Conservation (phyloP, 1,284 basidiomycete species). For the Grifola frondosa region DNA sequence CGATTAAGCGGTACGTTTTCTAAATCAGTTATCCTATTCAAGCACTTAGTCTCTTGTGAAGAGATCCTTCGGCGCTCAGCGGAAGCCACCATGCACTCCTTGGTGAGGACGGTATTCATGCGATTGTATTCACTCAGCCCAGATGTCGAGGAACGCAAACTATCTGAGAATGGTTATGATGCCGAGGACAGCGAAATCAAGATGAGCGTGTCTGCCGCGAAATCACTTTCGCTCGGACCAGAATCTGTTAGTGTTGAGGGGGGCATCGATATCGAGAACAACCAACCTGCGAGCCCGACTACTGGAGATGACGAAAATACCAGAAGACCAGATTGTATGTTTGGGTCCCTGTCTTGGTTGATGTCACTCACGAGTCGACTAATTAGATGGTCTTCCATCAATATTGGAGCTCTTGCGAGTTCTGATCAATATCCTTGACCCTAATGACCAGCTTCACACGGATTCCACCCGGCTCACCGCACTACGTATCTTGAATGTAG, state of each 20-base stretch:
- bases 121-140: slow-evolving; percentile 72
- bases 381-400: slow-evolving; percentile 84
- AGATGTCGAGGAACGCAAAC: slow-evolving; percentile 63
- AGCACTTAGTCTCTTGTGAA: slow-evolving; percentile 31
- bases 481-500: slow-evolving; percentile 85
- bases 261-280: not conserved
- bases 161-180: slow-evolving; percentile 49
- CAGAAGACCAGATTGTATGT: slow-evolving; percentile 20
- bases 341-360: not conserved
- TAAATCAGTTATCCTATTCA: slow-evolving; percentile 9
- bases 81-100: slow-evolving; percentile 88
- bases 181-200: slow-evolving; percentile 55
- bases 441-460: slow-evolving; percentile 92
- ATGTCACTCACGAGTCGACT: not conserved
- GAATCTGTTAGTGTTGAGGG: slow-evolving; percentile 2
- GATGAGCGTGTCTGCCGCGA: slow-evolving; percentile 46
- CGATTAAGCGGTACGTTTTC: slow-evolving; percentile 78
- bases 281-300: not conserved
- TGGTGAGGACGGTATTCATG: slow-evolving; percentile 82
- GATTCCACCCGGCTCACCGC: slow-evolving; percentile 94
- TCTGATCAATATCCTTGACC: slow-evolving; percentile 93
- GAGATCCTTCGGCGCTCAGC: slow-evolving; percentile 91
- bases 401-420: slow-evolving; percentile 93
- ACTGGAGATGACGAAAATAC: slow-evolving; percentile 5
- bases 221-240: slow-evolving; percentile 3